Evolutionary conservation across 768 basidiomycete species (phyloP).

Genomic region (Suillus spraguei): DNA sequence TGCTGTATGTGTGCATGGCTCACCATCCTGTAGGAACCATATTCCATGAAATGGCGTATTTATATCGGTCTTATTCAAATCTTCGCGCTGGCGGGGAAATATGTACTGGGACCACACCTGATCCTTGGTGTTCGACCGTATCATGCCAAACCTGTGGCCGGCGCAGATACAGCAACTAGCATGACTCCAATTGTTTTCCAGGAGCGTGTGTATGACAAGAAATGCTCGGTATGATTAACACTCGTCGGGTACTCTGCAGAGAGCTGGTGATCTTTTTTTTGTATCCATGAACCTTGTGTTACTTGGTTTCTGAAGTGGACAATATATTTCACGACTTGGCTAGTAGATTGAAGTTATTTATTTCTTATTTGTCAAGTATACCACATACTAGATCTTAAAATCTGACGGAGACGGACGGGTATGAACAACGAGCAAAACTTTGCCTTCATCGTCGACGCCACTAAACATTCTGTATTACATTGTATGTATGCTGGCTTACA

Average conservation of each 20-base stretch:
- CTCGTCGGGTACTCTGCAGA: neutral
- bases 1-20: neutral
- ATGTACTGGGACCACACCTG: neutral
- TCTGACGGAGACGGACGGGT: too few species aligned
- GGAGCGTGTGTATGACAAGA: neutral
- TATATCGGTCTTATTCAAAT: neutral
- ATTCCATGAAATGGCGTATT: neutral
- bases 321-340: neutral
- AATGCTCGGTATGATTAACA: neutral
- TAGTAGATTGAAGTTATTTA: neutral
- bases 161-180: neutral
- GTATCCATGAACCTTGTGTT: neutral
- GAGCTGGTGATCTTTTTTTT: neutral
- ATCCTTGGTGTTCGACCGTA: neutral
- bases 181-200: neutral
- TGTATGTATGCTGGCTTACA: too few species aligned
- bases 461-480: too few species aligned
- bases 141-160: neutral
- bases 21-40: neutral
- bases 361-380: neutral
- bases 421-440: too few species aligned
- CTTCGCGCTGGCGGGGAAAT: neutral
- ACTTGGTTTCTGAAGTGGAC: neutral
- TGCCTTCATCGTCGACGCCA: too few species aligned
- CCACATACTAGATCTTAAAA: too few species aligned